Conservation (phyloP, 2,329 filamentous ascomycete genomes). For the Conoideocrella luteorostrata region DNA sequence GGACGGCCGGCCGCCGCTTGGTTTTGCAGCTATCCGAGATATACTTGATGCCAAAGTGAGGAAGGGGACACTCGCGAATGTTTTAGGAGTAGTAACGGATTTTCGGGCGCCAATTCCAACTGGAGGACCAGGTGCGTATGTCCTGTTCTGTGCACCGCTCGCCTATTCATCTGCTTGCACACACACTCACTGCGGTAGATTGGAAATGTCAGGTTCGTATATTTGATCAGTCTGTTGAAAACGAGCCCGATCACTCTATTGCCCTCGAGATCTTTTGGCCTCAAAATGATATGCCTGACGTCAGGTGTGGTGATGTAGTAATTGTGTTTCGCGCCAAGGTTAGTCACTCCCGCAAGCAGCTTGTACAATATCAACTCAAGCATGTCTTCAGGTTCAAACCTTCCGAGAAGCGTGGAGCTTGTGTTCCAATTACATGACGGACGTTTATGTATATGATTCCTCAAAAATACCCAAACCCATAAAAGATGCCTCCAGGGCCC, state of each 20-base stretch:
- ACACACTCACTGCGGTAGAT: constrained; percentile 32
- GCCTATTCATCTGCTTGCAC: not conserved
- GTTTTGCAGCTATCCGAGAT: constrained; percentile 28
- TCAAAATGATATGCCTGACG: constrained; percentile 40
- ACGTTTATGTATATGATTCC: constrained; percentile 37
- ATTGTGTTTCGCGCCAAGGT: constrained; percentile 51
- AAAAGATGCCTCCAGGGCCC: constrained; percentile 26
- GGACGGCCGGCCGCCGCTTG: constrained; percentile 13
- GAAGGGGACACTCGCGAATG: constrained; percentile 36
- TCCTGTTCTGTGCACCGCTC: not conserved
- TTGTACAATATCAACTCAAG: constrained; percentile 3
- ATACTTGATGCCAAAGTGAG: constrained; percentile 34
- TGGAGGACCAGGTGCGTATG: constrained; percentile 41
- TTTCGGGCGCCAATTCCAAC: constrained; percentile 47
- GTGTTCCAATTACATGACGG: constrained; percentile 34
- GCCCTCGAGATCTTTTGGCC: constrained; percentile 56
- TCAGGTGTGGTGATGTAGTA: constrained; percentile 33
- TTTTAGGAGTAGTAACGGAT: constrained; percentile 69
- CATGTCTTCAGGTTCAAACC: constrained; percentile 34
- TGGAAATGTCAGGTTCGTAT: constrained; percentile 56
- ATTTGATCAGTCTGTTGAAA: constrained; percentile 50
- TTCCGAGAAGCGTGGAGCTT: constrained; percentile 32
- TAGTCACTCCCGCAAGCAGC: constrained; percentile 8
- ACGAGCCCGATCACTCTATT: constrained; percentile 30
- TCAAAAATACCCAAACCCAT: constrained; percentile 27